These are phyloP conservation scores for Colletotrichum somersetense DNA, from an alignment of 2,329 filamentous ascomycete genomes.

Conservation along the genomic window DNA sequence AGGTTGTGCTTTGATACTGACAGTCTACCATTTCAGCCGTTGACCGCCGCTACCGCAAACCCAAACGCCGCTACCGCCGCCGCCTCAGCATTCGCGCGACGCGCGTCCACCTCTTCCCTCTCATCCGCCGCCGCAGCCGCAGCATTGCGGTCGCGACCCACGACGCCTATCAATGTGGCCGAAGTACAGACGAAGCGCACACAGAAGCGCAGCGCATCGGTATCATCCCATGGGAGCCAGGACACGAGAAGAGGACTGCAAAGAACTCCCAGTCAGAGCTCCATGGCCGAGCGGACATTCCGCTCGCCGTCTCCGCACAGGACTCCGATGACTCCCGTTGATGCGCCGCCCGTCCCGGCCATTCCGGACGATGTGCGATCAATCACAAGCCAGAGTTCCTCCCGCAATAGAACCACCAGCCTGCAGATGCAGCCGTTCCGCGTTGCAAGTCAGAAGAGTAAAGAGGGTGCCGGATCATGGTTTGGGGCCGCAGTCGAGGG, in stretches of 20 bases:
- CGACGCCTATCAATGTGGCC: conserved; percentile 82
- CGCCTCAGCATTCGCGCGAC: conserved; percentile 82
- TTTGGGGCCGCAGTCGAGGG: conserved; percentile 60
- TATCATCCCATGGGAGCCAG: conserved; percentile 73
- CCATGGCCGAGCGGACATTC: conserved; percentile 92
- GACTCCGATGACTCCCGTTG: conserved; percentile 54
- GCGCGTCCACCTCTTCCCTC: conserved; percentile 74
- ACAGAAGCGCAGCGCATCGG: conserved; percentile 77
- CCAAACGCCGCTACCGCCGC: conserved; percentile 84
- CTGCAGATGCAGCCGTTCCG: conserved; percentile 63
- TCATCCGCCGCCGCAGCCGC: conserved; percentile 90
- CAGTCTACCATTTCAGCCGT: conserved; percentile 61
- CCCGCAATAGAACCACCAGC: conserved; percentile 53
- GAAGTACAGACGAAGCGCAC: conserved; percentile 91
- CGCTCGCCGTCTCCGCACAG: conserved; percentile 71
- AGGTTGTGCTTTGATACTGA: conserved; percentile 37
- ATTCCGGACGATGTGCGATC: conserved; percentile 67
- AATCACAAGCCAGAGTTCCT: conserved; percentile 46
- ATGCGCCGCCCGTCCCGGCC: conserved; percentile 80
- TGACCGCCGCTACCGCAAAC: conserved; percentile 73
- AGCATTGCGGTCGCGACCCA: conserved; percentile 82
- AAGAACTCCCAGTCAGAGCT: conserved; percentile 77
- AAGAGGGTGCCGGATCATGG: conserved; percentile 60
- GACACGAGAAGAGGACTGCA: conserved; percentile 65
- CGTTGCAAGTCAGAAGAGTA: conserved; percentile 66